These are phyloP conservation scores for Kurtzmaniella cleridarum DNA, from an alignment of 805 yeast genomes.

Conservation along the genomic window DNA sequence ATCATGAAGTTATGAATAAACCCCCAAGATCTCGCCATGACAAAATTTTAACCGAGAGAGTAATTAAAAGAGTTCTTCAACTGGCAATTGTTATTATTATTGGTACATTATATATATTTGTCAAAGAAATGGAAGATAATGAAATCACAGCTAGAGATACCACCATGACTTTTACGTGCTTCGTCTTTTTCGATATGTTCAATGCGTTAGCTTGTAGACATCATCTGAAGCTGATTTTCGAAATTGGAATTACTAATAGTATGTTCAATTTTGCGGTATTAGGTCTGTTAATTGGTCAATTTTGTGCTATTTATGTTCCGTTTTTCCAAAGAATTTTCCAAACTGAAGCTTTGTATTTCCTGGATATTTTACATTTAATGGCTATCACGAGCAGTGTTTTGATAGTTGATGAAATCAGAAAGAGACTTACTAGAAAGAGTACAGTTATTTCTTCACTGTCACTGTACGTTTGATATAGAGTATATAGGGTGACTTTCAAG, in stretches of 20 bases:
- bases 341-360: conserved; percentile 78
- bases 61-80: conserved; percentile 67
- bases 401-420: conserved; percentile 78
- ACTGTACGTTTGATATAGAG: neutral
- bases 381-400: conserved; percentile 74
- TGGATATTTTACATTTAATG: conserved; percentile 63
- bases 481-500: neutral
- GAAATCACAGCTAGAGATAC: conserved; percentile 91
- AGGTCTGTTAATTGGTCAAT: conserved; percentile 82
- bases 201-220: conserved; percentile 94
- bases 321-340: conserved; percentile 90
- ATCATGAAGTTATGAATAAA: conserved; percentile 87
- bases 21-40: conserved; percentile 94
- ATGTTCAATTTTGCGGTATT: conserved; percentile 94
- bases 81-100: conserved; percentile 71
- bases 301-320: conserved; percentile 90
- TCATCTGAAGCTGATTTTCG: conserved; percentile 73
- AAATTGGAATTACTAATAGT: conserved; percentile 68
- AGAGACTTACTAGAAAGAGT: conserved; percentile 36
- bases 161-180: conserved; percentile 97
- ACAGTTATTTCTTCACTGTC: conserved; percentile 1
- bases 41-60: conserved; percentile 66
- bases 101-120: conserved; percentile 86
- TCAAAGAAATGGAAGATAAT: conserved; percentile 80
- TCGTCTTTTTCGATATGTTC: conserved; percentile 94